phyloP scores from a whole-genome alignment of 2,329 filamentous ascomycete species.

The Calonectria honghensis region DNA sequence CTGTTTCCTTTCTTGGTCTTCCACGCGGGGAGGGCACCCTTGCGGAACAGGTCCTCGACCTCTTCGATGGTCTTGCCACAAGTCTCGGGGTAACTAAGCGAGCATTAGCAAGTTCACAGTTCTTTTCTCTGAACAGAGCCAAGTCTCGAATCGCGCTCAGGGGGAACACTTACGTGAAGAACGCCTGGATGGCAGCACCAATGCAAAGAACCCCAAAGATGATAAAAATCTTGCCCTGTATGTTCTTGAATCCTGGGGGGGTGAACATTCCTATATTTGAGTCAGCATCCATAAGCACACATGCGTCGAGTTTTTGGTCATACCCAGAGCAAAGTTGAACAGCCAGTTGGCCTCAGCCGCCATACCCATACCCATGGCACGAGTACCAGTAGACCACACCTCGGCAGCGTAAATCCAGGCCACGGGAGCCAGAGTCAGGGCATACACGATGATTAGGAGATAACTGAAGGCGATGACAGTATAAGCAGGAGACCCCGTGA shows the following conservation, averaged over 20 bases:
- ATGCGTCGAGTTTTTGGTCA: background rate
- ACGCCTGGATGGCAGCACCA: slow-evolving; percentile 36
- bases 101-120: background rate
- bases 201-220: slow-evolving; percentile 46
- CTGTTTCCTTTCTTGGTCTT: slow-evolving; percentile 41
- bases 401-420: slow-evolving; percentile 67
- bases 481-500: slow-evolving; percentile 67
- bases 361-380: slow-evolving; percentile 62
- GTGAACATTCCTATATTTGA: slow-evolving; percentile 45
- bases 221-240: slow-evolving; percentile 49
- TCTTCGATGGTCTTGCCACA: slow-evolving; percentile 10
- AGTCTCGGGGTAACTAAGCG: background rate
- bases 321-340: slow-evolving; percentile 52
- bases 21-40: slow-evolving; percentile 23
- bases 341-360: slow-evolving; percentile 53
- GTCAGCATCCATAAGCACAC: background rate
- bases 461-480: slow-evolving; percentile 79
- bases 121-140: too few relatives aligned
- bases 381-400: slow-evolving; percentile 63
- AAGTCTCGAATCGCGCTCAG: background rate
- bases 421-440: slow-evolving; percentile 63
- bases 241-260: slow-evolving; percentile 53
- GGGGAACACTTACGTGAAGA: slow-evolving; percentile 36
- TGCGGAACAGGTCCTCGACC: background rate
- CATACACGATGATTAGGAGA: slow-evolving; percentile 64